These are phyloP conservation scores for Acacia concinna DNA, from an alignment of 331 rosid genomes.

Conservation along the genomic window DNA sequence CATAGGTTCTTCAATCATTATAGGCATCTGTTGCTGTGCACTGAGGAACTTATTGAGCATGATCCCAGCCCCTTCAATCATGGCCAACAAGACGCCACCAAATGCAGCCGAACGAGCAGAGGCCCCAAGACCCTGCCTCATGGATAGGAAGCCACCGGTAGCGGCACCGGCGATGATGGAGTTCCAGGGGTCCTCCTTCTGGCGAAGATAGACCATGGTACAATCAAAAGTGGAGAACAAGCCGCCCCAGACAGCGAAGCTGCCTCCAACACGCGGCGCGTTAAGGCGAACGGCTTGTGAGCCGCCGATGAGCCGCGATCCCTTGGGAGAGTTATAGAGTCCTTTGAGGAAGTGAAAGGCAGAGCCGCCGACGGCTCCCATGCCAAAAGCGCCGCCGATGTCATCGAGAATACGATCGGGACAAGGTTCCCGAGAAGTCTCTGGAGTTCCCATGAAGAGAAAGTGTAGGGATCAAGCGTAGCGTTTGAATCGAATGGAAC, in stretches of 20 bases:
- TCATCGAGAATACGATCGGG: constrained; percentile 88
- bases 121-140: constrained; percentile 76
- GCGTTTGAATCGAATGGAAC: neutral
- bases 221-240: constrained; percentile 88
- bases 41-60: constrained; percentile 70
- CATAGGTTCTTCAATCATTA: constrained; percentile 57
- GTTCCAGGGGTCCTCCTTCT: constrained; percentile 95
- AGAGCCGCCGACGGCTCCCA: constrained; percentile 96
- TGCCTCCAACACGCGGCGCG: constrained; percentile 81
- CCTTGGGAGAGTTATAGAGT: constrained; percentile 72
- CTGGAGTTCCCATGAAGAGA: constrained; percentile 80
- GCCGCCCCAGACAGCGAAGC: constrained; percentile 95
- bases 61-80: constrained; percentile 92
- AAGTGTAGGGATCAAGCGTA: neutral
- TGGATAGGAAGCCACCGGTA: constrained; percentile 82
- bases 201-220: constrained; percentile 81
- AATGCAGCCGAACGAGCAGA: constrained; percentile 62
- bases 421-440: constrained; percentile 86
- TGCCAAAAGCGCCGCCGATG: constrained; percentile 88
- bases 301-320: constrained; percentile 68
- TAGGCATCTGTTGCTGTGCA: constrained; percentile 66
- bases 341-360: constrained; percentile 88
- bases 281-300: constrained; percentile 82
- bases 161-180: constrained; percentile 86
- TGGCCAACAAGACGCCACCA: constrained; percentile 72